Evolutionary conservation across 2,329 filamentous ascomycete genomes (phyloP), one percentile per base, ranked within the genome.

Genomic region (Dissoconium aciculare): DNA sequence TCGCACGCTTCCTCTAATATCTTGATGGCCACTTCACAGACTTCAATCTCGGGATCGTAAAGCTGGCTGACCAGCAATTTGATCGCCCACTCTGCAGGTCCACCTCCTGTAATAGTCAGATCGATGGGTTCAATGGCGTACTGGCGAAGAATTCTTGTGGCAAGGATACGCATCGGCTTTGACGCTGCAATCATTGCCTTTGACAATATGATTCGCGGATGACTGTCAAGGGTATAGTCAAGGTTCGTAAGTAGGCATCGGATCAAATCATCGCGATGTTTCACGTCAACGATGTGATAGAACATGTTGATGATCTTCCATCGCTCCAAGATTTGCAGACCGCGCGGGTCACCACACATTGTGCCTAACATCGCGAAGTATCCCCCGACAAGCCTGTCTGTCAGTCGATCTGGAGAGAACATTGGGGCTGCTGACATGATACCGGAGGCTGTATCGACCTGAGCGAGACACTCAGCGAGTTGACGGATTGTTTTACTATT

Each of bases 251-350:
- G 66, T 17, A 98, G 67, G 6, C 87, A 67, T 51, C 85, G 83
- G 51, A 95, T 83, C 36, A 98, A 64, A 52, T 98, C 89, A 27
- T 87, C 83, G 2, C 89, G 78, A 54, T 89, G 79, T 45, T 80
- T 83, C 26, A 93, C 65, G 49, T 95, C 87, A 35, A 94, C 71
- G 38, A 98, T 93, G 55, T 95, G 89, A 52, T 98, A 98, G 66
- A 95, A 91, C 83, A 98, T 98, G 56, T 95, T 95, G 59, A 94
- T 85, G 67, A 98, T 91, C 45, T 84, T 82, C 87, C 89, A 95
- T 45, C 83, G 68, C 53, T 95, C 87, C 50, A 98, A 71, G 59
- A 98, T 87, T 38, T 78, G 74, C 14, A 95, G 66, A 1, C 89
- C 89, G 44, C 78, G 81, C 0, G 69, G 61, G 46, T 93, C 83